Percentiles rank a stretch among this genome's conserved stretches.
Evolutionary conservation across 805 yeast genomes (phyloP).

Genomic region (Saccharomyces eubayanus): DNA sequence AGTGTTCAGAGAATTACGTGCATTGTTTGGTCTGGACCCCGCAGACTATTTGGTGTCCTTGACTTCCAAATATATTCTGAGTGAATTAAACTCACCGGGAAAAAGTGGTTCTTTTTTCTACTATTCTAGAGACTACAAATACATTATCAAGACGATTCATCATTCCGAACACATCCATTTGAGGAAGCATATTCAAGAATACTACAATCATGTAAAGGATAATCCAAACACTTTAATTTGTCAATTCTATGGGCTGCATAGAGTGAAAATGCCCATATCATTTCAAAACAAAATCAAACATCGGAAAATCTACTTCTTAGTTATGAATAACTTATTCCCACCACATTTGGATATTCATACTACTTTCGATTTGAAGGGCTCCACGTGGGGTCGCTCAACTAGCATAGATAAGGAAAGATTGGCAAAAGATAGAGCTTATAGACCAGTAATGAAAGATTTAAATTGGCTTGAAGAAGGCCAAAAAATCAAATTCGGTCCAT

Average conservation of each 20-base stretch:
- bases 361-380: conserved; percentile 89
- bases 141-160: conserved; percentile 92
- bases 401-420: conserved; percentile 19
- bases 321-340: conserved; percentile 95
- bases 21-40: conserved; percentile 79
- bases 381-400: conserved; percentile 72
- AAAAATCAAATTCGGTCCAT: conserved; percentile 67
- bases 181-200: conserved; percentile 62
- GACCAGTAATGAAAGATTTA: conserved; percentile 67
- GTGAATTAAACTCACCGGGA: conserved; percentile 92
- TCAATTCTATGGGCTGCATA: conserved; percentile 93
- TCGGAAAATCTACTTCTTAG: conserved; percentile 82
- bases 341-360: conserved; percentile 80
- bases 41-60: conserved; percentile 90
- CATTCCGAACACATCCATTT: conserved; percentile 85
- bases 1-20: conserved; percentile 80
- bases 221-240: conserved; percentile 85
- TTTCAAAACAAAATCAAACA: conserved; percentile 34
- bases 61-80: conserved; percentile 85
- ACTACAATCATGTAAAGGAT: conserved; percentile 67
- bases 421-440: conserved; percentile 21
- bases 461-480: conserved; percentile 73
- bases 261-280: conserved; percentile 77
- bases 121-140: conserved; percentile 86
- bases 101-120: conserved; percentile 95